Base-by-base conservation (phyloP, 1,284 basidiomycete genomes). In the Sutorius eximius region DNA sequence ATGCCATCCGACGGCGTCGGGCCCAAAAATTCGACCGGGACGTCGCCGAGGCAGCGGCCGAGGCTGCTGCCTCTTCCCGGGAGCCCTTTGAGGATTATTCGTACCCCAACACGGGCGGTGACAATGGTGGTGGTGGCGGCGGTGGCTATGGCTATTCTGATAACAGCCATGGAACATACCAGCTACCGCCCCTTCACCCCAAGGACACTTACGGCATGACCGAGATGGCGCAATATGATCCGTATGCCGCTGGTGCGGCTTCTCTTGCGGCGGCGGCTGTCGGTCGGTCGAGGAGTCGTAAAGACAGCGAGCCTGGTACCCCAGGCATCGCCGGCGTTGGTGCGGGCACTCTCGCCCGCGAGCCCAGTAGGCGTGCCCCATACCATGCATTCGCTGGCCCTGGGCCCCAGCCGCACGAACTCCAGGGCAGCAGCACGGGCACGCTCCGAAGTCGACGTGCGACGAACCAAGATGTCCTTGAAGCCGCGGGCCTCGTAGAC, bases 11-110 rank as follows among this genome's bases (percentile, higher is more conserved):
- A 33, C 79, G 87, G 0, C 81, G 81, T 7, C 81, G 85, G 10
- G 86, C 85, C 2, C 69, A 75, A 57, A 77, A 79, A 50, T 86
- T 87, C 65, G 88, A 90, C 67, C 76, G 76, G 30, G 88, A 89
- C 54, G 82, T 87, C 41, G 84, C 81, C 15, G 83, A 82, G 52
- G 86, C 86, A 0, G 86, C 82, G 1, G 75, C 75, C 12, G 79
- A 80, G 54, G 82, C 82, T 2, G 81, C 78, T 1, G 69, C 74
- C 1, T 73, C 77, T 0, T 74, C 79, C 7, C 74, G 77, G 3
- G 80, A 82, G 0, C 76, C 79, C 51, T 84, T 85, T 58, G 58
- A 73, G 51, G 60, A 61, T 18, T 69, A 70, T 44, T 64, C 71
- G 5, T 64, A 77, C 53, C 63, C 69, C 52, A 66, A 65, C 48